Conservation (phyloP, 163 green algal species). For the Chloroidium sp. region DNA sequence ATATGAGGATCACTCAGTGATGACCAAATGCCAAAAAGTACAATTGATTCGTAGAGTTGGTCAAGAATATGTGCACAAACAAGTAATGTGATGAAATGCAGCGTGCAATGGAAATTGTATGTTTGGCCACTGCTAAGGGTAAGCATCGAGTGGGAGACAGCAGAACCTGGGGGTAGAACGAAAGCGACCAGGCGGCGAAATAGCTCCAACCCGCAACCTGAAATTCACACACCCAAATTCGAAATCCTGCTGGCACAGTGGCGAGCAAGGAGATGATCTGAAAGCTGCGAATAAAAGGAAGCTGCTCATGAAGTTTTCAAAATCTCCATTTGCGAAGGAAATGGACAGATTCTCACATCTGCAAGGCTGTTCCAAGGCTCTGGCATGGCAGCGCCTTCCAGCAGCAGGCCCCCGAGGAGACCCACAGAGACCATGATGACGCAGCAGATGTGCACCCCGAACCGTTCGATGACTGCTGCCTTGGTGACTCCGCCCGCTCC, state of each 20-base stretch:
- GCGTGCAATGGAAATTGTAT: background rate
- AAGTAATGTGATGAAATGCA: no score
- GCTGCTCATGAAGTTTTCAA: no score
- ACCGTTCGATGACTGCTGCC: background rate
- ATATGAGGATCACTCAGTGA: no score
- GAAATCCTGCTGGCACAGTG: no score
- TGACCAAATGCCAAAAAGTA: no score
- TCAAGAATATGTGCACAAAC: no score
- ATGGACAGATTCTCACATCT: no score
- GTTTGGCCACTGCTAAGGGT: background rate
- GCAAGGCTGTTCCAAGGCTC: background rate
- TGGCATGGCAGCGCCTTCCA: background rate
- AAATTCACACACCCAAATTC: background rate
- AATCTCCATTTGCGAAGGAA: no score
- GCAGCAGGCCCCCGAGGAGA: background rate
- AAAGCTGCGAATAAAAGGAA: no score
- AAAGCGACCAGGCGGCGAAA: conserved; percentile 13
- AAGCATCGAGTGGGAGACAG: background rate
- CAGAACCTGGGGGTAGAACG: conserved; percentile 14
- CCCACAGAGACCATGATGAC: background rate
- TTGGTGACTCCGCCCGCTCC: no score
- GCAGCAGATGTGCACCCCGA: background rate
- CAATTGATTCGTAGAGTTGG: no score
- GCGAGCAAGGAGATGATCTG: no score
- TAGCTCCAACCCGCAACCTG: conserved; percentile 15